Evolutionary conservation across 352 stramenopile genomes (phyloP).

Genomic region (Phytopythium montanum): DNA sequence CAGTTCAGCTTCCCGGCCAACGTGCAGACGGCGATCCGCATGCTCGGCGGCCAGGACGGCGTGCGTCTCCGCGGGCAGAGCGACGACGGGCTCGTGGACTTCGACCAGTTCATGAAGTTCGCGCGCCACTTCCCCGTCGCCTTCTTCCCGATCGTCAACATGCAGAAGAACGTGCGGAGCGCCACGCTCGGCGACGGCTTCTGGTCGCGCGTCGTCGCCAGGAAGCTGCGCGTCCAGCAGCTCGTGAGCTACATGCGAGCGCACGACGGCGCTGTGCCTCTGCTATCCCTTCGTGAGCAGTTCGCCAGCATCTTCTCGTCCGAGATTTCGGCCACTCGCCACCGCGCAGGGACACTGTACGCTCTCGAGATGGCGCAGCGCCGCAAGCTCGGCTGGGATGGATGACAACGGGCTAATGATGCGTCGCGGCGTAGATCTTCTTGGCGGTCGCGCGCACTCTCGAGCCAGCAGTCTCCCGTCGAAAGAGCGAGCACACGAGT

Average conservation of each 20-base stretch:
- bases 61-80: constrained; percentile 11
- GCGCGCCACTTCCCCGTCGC: constrained; percentile 43
- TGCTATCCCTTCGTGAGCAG: constrained; percentile 32
- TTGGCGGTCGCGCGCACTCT: constrained; percentile 31
- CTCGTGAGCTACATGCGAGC: constrained; percentile 59
- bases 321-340: constrained; percentile 41
- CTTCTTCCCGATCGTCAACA: constrained; percentile 55
- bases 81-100: constrained; percentile 39
- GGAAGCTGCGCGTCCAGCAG: constrained; percentile 50
- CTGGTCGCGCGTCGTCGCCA: constrained; percentile 36
- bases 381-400: constrained; percentile 15
- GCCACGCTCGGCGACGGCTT: constrained; percentile 35
- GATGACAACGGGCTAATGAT: neutral
- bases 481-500: constrained; percentile 22
- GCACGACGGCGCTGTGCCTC: constrained; percentile 39
- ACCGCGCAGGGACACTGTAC: constrained; percentile 46
- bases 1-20: constrained; percentile 69
- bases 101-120: constrained; percentile 52
- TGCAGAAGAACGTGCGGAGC: constrained; percentile 47
- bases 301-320: constrained; percentile 47
- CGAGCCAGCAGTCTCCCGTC: constrained; percentile 19
- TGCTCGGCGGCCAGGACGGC: constrained; percentile 38
- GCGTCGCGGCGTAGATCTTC: constrained; percentile 30
- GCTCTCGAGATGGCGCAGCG: constrained; percentile 33
- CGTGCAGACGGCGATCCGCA: constrained; percentile 45